Conservation (phyloP, 768 basidiomycete genomes). For the Pleurotus tuoliensis region DNA sequence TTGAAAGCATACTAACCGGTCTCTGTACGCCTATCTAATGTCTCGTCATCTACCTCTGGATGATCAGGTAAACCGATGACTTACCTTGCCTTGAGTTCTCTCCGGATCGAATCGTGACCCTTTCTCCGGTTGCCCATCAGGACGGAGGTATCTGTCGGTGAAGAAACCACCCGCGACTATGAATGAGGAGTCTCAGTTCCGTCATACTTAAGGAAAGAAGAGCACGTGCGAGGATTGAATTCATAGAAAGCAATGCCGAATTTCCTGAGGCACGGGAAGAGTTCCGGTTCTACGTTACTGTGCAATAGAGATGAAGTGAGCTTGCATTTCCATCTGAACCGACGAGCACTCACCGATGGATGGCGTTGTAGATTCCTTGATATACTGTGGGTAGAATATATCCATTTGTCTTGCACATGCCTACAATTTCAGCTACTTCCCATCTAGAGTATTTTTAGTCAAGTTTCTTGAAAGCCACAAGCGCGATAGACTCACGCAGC, state of each 20-base stretch:
- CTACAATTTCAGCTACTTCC: constrained; percentile 43
- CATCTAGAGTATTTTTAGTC: background rate
- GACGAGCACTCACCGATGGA: constrained; percentile 13
- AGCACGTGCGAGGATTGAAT: constrained; percentile 47
- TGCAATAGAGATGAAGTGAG: constrained; percentile 19
- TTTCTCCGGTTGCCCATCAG: constrained; percentile 36
- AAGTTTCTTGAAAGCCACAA: background rate
- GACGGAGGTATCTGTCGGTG: constrained; percentile 45
- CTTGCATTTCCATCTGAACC: background rate
- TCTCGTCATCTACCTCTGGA: background rate
- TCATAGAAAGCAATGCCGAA: constrained; percentile 49
- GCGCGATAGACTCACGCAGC: constrained; percentile 35
- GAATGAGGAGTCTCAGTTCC: background rate
- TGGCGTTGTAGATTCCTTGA: constrained; percentile 24
- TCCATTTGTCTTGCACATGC: constrained; percentile 37
- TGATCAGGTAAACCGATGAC: background rate
- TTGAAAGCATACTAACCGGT: background rate
- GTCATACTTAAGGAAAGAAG: background rate
- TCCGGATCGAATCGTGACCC: constrained; percentile 57
- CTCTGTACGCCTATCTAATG: background rate
- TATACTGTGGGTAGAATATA: constrained; percentile 43
- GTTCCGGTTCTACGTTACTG: constrained; percentile 51
- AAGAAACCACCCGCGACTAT: constrained; percentile 58
- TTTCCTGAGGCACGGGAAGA: constrained; percentile 43
- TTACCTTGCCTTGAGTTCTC: constrained; percentile 41